Conservation (phyloP, 192 early-diverging fungal species). For the Coemansia sp. region DNA sequence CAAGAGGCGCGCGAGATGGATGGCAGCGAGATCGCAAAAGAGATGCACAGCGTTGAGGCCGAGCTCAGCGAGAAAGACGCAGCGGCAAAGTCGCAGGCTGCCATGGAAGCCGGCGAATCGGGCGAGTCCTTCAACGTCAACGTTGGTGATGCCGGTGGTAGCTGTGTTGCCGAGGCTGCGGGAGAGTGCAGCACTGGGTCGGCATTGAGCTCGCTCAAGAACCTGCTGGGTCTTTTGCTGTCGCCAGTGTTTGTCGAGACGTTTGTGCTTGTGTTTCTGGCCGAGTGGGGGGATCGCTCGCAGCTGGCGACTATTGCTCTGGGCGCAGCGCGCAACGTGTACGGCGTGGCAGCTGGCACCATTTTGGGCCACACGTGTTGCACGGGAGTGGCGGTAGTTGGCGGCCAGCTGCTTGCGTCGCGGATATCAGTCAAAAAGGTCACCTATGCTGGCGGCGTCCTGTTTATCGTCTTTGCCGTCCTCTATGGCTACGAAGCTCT, state of each 20-base stretch:
- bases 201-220: slow-evolving; percentile 57
- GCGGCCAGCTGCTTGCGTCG: slow-evolving; percentile 82
- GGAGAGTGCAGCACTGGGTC: slow-evolving; percentile 23
- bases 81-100: slow-evolving; percentile 53
- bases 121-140: slow-evolving; percentile 36
- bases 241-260: slow-evolving; percentile 95
- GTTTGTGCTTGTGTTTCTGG: slow-evolving; percentile 94
- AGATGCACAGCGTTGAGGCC: slow-evolving; percentile 86
- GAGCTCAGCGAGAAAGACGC: slow-evolving; percentile 77
- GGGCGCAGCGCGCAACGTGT: slow-evolving; percentile 90
- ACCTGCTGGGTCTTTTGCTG: slow-evolving; percentile 72
- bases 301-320: slow-evolving; percentile 96
- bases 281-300: slow-evolving; percentile 97
- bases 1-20: slow-evolving; percentile 83
- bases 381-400: slow-evolving; percentile 88
- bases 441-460: slow-evolving; percentile 76
- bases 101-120: slow-evolving; percentile 59
- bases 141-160: slow-evolving; percentile 17
- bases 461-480: slow-evolving; percentile 87
- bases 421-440: slow-evolving; percentile 87
- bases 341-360: slow-evolving; percentile 84
- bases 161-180: slow-evolving; percentile 4
- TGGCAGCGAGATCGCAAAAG: slow-evolving; percentile 81
- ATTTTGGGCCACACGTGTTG: slow-evolving; percentile 90
- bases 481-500: slow-evolving; percentile 61